Evolutionary conservation across 164 flowering plant genomes (phyloP), one percentile per base, ranked within the genome.

Genomic region (Umbellularia californica): DNA sequence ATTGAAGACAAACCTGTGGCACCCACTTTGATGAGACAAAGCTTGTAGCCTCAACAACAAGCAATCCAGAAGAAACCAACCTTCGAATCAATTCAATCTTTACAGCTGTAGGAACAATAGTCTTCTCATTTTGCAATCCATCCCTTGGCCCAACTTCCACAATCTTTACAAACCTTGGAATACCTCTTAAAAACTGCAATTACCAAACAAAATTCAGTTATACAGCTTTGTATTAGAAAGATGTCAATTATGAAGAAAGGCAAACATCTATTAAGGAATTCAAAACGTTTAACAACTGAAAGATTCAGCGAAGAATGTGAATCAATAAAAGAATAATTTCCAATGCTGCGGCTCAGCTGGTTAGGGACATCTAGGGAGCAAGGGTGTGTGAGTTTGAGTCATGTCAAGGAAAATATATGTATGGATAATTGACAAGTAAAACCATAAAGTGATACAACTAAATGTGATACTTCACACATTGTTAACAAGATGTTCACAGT

Each of bases 21-120:
- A 96, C 97, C 99, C 99, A 94, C 85, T 96, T 96, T 69, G 98
- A 98, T n/a, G 98, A 96, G 27, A 96, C 98, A 85, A 96, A 96
- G 84, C 99, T 96, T 66, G 99, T 94, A 20, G 97, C 96, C 82
- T 96, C 99, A 73, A 96, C 87, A 71, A 94, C 98, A 81, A 87
- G 82, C 80, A 96, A 84, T 30, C 99, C 99, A 70, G 90, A 84
- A 79, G 93, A 78, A 60, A 86, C 91, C 35, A 96, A 81, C 80
- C 85, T 89, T 25, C 75, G 84, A 72, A 96, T 96, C 79, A 96
- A 71, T 75, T 94, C 95, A 72, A 96, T 82, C 84, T 96, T 96
- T 60, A 92, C 87, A 71, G 82, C 30, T 6, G 99, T 88, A 68
- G 98, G 95, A 20, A 96, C 93, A 72, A 85, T 82, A 77, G 85